These are phyloP conservation scores for Salix udensis DNA, from an alignment of 345 rosid species.

Conservation along the genomic window DNA sequence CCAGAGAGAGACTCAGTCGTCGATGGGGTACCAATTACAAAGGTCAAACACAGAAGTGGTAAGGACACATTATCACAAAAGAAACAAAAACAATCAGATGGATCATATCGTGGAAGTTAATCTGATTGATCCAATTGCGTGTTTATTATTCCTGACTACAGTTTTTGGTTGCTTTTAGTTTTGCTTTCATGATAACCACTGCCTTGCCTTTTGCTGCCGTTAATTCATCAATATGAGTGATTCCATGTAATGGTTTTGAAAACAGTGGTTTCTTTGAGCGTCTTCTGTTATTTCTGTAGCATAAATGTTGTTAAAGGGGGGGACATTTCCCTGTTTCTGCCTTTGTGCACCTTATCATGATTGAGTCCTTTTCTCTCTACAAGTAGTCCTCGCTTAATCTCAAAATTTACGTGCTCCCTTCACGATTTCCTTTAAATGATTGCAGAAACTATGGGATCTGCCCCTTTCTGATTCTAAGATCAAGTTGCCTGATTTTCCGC, in stretches of 20 bases:
- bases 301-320: not conserved
- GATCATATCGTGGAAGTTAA: not conserved
- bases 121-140: too few species aligned
- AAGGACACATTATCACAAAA: not conserved
- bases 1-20: conserved; percentile 44
- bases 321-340: not conserved
- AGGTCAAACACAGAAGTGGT: conserved; percentile 90
- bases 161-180: not conserved
- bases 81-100: not conserved
- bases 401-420: not conserved
- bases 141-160: not conserved
- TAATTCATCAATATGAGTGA: not conserved
- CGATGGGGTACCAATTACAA: conserved; percentile 63
- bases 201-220: not conserved
- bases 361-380: not conserved
- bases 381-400: not conserved
- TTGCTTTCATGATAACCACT: not conserved
- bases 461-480: not conserved
- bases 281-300: not conserved
- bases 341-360: not conserved
- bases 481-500: not conserved
- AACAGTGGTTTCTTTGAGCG: not conserved
- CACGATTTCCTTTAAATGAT: not conserved
- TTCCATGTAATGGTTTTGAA: not conserved
- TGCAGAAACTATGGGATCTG: not conserved